Conservation (phyloP, 371 early-diverging fungal genomes). For the Smittium culicis region DNA sequence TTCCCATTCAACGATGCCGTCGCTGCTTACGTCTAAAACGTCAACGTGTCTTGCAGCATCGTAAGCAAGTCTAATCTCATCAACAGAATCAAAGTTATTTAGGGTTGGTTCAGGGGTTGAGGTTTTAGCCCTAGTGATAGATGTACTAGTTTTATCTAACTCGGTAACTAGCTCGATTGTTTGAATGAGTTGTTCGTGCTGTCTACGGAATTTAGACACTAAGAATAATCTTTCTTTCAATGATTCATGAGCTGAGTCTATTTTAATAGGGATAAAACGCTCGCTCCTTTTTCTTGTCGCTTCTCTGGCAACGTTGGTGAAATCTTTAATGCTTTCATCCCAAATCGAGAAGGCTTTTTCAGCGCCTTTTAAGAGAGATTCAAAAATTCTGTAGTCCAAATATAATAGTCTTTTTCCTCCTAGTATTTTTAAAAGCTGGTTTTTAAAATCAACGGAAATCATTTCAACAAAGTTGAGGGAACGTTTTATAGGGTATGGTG, state of each 20-base stretch:
- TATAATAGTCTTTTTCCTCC: slow-evolving; percentile 83
- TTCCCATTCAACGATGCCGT: slow-evolving; percentile 90
- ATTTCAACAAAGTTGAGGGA: slow-evolving; percentile 88
- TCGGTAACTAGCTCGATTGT: slow-evolving; percentile 87
- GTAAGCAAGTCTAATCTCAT: slow-evolving; percentile 84
- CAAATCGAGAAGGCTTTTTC: slow-evolving; percentile 82
- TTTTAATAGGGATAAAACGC: slow-evolving; percentile 89
- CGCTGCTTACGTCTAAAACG: slow-evolving; percentile 83
- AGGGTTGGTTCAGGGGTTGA: slow-evolving; percentile 38
- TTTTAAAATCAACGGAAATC: slow-evolving; percentile 85
- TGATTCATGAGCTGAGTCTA: slow-evolving; percentile 77
- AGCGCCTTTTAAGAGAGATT: slow-evolving; percentile 60
- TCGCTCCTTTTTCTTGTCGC: slow-evolving; percentile 82
- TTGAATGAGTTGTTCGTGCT: slow-evolving; percentile 89
- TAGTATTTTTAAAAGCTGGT: slow-evolving; percentile 76
- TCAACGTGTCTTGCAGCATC: slow-evolving; percentile 86
- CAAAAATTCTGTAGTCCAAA: slow-evolving; percentile 78
- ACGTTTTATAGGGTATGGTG: slow-evolving; percentile 90
- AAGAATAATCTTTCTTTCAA: slow-evolving; percentile 87
- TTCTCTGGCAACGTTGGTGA: slow-evolving; percentile 87
- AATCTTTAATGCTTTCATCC: slow-evolving; percentile 92
- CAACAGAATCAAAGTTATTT: slow-evolving; percentile 45
- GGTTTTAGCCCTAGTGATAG: neutral
- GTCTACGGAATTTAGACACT: slow-evolving; percentile 79
- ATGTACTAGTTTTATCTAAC: slow-evolving; percentile 8